Conservation (phyloP, 2,329 filamentous ascomycete species). For the Hortaea sp. region DNA sequence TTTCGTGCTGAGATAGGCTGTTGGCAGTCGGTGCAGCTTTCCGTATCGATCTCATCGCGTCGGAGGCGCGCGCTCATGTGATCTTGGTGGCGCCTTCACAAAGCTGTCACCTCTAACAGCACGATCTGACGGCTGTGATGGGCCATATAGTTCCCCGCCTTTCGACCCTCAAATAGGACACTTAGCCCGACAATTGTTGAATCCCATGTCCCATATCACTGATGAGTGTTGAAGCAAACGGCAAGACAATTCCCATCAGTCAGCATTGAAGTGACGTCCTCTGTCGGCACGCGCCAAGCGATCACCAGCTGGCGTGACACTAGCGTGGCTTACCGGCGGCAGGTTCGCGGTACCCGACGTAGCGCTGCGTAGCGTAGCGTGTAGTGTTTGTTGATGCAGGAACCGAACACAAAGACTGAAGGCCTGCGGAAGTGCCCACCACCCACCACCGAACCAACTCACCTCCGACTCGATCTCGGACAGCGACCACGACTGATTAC, state of each 20-base stretch:
- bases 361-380: background rate
- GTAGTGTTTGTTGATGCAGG: background rate
- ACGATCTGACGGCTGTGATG: too few relatives aligned
- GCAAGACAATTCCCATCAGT: too few relatives aligned
- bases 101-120: too few relatives aligned
- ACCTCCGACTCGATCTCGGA: background rate
- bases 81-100: background rate
- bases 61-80: constrained; percentile 14
- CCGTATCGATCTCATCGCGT: constrained; percentile 6
- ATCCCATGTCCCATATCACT: too few relatives aligned
- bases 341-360: background rate
- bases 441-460: background rate
- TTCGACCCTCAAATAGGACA: too few relatives aligned
- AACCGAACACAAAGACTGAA: background rate
- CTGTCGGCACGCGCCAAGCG: background rate
- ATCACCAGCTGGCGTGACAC: background rate
- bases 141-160: too few relatives aligned
- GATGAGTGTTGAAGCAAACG: too few relatives aligned
- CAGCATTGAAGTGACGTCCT: too few relatives aligned
- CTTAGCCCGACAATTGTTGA: too few relatives aligned
- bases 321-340: background rate
- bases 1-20: background rate
- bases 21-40: background rate
- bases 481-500: background rate
- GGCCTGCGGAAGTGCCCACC: too few relatives aligned